These are phyloP conservation scores for Dactylellina haptotyla DNA, from an alignment of 2,329 filamentous ascomycete genomes.

Conservation along the genomic window DNA sequence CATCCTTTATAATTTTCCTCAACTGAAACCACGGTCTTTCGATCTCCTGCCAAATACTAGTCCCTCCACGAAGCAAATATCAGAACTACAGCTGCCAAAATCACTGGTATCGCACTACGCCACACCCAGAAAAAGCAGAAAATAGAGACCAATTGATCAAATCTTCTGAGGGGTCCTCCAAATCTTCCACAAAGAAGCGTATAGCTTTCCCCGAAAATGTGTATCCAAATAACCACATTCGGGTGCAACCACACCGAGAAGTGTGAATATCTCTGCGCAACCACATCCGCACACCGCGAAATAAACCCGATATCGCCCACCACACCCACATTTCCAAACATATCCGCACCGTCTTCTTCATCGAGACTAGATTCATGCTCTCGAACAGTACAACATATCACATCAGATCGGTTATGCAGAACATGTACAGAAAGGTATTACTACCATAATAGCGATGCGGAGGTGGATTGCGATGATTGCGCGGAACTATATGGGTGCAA, in stretches of 20 bases:
- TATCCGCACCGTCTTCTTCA: background rate
- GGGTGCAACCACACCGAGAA: slow-evolving; percentile 30
- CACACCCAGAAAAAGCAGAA: too few species aligned
- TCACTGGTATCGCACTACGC: too few species aligned
- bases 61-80: too few species aligned
- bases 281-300: background rate
- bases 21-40: too few species aligned
- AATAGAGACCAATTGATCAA: too few species aligned
- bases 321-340: background rate
- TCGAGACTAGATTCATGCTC: background rate
- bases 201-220: slow-evolving; percentile 2
- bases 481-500: slow-evolving; percentile 24
- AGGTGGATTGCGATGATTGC: slow-evolving; percentile 21
- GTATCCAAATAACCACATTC: slow-evolving; percentile 25
- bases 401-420: slow-evolving; percentile 16
- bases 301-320: background rate
- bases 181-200: too few species aligned
- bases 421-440: slow-evolving; percentile 27
- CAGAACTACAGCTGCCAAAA: too few species aligned
- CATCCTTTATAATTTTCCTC: too few species aligned
- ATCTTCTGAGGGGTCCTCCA: too few species aligned
- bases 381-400: slow-evolving; percentile 10
- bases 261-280: slow-evolving; percentile 29
- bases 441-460: slow-evolving; percentile 4
- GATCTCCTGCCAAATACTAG: too few species aligned